These are phyloP conservation scores for Tricholomella constricta DNA, from an alignment of 768 basidiomycete species.

Conservation along the genomic window DNA sequence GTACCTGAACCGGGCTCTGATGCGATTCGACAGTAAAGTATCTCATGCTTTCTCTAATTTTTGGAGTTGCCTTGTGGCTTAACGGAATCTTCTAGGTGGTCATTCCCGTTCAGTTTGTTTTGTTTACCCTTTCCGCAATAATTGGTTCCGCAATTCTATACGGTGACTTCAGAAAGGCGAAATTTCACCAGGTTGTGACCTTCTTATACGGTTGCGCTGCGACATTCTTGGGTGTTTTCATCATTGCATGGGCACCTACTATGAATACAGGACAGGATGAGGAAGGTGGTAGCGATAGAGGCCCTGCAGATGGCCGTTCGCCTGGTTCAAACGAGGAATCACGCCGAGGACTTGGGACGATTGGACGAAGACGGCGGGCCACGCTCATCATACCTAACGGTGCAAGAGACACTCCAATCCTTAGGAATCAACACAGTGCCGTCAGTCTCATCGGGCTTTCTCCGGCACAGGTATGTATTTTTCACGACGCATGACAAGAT, in stretches of 20 bases:
- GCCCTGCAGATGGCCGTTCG: constrained; percentile 18
- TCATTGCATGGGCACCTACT: constrained; percentile 71
- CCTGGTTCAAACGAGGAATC: constrained; percentile 23
- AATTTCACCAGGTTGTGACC: constrained; percentile 79
- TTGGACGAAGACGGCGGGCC: constrained; percentile 43
- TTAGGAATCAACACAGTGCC: constrained; percentile 56
- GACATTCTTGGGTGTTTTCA: constrained; percentile 89
- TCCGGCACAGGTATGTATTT: constrained; percentile 61
- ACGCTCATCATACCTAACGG: constrained; percentile 53
- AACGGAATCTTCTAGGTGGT: constrained; percentile 60
- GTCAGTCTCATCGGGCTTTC: constrained; percentile 70
- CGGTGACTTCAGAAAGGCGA: constrained; percentile 85
- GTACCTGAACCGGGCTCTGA: constrained; percentile 84
- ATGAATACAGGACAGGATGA: constrained; percentile 27
- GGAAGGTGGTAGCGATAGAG: constrained; percentile 27
- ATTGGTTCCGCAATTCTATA: constrained; percentile 92
- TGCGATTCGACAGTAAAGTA: constrained; percentile 93
- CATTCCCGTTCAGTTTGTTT: constrained; percentile 92
- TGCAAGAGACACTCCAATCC: constrained; percentile 42
- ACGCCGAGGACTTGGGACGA: constrained; percentile 31
- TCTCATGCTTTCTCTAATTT: constrained; percentile 10
- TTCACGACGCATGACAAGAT: background rate
- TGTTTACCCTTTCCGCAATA: constrained; percentile 93
- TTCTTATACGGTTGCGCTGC: constrained; percentile 87
- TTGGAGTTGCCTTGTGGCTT: background rate